Evolutionary conservation across 2,329 filamentous ascomycete species (phyloP).

Genomic region (Diaporthe sp.): DNA sequence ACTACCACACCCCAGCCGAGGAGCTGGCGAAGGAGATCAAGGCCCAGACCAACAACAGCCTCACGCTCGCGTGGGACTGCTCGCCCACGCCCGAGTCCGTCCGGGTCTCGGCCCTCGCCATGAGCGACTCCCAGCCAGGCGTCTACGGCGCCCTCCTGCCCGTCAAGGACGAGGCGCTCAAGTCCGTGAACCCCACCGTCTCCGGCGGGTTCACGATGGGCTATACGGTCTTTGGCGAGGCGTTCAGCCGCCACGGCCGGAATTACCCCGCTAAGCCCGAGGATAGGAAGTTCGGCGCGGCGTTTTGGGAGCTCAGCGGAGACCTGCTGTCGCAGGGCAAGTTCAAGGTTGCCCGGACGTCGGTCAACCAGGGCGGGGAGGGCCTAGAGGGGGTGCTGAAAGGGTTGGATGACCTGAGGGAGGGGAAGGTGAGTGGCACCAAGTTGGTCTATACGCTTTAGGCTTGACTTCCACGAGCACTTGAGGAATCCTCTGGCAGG

Average conservation of each 20-base stretch:
- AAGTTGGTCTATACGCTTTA: conserved; percentile 56
- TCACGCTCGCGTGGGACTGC: conserved; percentile 40
- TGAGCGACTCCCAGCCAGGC: conserved; percentile 21
- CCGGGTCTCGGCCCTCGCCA: conserved; percentile 22
- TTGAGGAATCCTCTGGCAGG: background rate
- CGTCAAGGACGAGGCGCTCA: conserved; percentile 43
- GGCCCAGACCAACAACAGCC: conserved; percentile 16
- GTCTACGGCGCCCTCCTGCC: conserved; percentile 11
- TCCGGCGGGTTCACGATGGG: conserved; percentile 45
- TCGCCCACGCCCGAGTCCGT: conserved; percentile 35
- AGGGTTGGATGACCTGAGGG: conserved; percentile 49
- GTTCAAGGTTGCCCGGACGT: conserved; percentile 50
- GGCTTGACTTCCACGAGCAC: background rate
- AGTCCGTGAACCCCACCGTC: conserved; percentile 55
- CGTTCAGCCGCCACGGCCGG: conserved; percentile 36
- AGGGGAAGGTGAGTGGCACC: conserved; percentile 52
- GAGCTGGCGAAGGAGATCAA: conserved; percentile 34
- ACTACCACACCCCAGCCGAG: conserved; percentile 37
- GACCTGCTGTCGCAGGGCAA: conserved; percentile 51
- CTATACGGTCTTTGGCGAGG: conserved; percentile 53
- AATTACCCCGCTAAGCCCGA: conserved; percentile 41
- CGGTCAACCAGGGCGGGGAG: conserved; percentile 47
- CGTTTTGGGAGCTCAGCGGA: conserved; percentile 51
- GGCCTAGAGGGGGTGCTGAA: conserved; percentile 50
- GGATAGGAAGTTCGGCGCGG: conserved; percentile 51